Percentiles rank a stretch among this genome's conserved stretches.
phyloP scores from a whole-genome alignment of 2,329 filamentous ascomycete genomes.

The Ustulina deusta region DNA sequence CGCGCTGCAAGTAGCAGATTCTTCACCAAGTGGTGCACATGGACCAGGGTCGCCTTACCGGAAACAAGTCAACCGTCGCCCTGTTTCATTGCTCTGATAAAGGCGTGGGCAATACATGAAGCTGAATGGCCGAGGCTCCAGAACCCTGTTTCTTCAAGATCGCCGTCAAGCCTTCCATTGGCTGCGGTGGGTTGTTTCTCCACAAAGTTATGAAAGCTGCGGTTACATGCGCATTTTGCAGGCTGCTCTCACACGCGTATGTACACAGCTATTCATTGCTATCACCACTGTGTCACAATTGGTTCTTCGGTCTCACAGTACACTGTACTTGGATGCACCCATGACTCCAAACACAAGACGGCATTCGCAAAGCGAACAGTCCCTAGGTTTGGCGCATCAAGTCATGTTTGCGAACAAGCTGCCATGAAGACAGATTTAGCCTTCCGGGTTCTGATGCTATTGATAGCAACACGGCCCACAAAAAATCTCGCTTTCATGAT shows the following conservation, averaged over 20 bases:
- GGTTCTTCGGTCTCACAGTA: slow-evolving; percentile 23
- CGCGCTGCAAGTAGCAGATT: neutral
- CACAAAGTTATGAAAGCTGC: slow-evolving; percentile 32
- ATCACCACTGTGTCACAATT: slow-evolving; percentile 15
- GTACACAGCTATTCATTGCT: slow-evolving; percentile 11
- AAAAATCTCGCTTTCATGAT: slow-evolving; percentile 25
- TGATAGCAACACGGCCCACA: slow-evolving; percentile 37
- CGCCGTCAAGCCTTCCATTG: slow-evolving; percentile 24
- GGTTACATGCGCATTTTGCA: slow-evolving; percentile 29
- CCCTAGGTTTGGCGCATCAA: slow-evolving; percentile 13
- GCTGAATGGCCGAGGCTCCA: slow-evolving; percentile 31
- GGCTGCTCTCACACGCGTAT: slow-evolving; percentile 19
- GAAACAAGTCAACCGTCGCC: slow-evolving; percentile 32
- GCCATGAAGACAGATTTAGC: slow-evolving; percentile 12
- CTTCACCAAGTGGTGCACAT: slow-evolving; percentile 15
- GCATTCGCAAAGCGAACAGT: slow-evolving; percentile 34
- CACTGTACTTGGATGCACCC: slow-evolving; percentile 6
- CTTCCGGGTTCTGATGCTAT: slow-evolving; percentile 33
- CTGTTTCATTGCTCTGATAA: slow-evolving; percentile 30
- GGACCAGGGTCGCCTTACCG: slow-evolving; percentile 37
- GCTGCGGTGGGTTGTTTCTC: slow-evolving; percentile 30
- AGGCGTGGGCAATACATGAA: slow-evolving; percentile 26
- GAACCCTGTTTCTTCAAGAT: slow-evolving; percentile 29
- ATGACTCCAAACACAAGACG: slow-evolving; percentile 23
- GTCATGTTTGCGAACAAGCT: slow-evolving; percentile 12